Evolutionary conservation across 208 protist genomes (phyloP).

Genomic region (Trypanosoma rangeli): DNA sequence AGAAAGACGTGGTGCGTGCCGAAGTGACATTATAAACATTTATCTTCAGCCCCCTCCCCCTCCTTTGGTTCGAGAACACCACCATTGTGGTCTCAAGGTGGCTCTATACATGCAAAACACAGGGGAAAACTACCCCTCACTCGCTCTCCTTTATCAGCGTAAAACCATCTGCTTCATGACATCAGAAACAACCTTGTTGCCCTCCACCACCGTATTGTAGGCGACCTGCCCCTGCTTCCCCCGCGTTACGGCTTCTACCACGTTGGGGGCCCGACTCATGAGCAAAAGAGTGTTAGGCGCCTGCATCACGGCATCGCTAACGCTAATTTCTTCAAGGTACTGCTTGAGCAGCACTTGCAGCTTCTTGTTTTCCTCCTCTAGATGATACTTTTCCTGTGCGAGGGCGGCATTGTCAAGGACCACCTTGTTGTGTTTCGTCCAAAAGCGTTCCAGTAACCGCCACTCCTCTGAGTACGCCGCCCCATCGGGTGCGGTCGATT

Average conservation of each 20-base stretch:
- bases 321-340: slow-evolving; percentile 95
- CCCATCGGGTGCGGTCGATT: slow-evolving; percentile 30
- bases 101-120: slow-evolving; percentile 2
- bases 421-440: slow-evolving; percentile 95
- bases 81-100: not conserved
- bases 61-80: not conserved
- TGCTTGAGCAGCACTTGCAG: slow-evolving; percentile 91
- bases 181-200: slow-evolving; percentile 79
- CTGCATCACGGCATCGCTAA: slow-evolving; percentile 92
- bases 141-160: slow-evolving; percentile 20
- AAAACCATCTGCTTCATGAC: slow-evolving; percentile 44
- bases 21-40: not conserved
- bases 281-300: slow-evolving; percentile 59
- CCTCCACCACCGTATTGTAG: slow-evolving; percentile 70
- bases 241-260: slow-evolving; percentile 57
- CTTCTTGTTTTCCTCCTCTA: slow-evolving; percentile 90
- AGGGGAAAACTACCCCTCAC: not conserved
- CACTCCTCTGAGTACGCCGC: slow-evolving; percentile 76
- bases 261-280: slow-evolving; percentile 49
- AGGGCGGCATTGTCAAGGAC: slow-evolving; percentile 95
- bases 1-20: not conserved
- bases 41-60: not conserved
- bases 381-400: slow-evolving; percentile 81
- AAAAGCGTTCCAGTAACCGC: slow-evolving; percentile 93
- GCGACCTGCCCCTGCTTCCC: slow-evolving; percentile 1